Evolutionary conservation across 2,329 filamentous ascomycete species (phyloP), one percentile per base, ranked within the genome.

Genomic region (Cladosporium austrohemisphaericum): DNA sequence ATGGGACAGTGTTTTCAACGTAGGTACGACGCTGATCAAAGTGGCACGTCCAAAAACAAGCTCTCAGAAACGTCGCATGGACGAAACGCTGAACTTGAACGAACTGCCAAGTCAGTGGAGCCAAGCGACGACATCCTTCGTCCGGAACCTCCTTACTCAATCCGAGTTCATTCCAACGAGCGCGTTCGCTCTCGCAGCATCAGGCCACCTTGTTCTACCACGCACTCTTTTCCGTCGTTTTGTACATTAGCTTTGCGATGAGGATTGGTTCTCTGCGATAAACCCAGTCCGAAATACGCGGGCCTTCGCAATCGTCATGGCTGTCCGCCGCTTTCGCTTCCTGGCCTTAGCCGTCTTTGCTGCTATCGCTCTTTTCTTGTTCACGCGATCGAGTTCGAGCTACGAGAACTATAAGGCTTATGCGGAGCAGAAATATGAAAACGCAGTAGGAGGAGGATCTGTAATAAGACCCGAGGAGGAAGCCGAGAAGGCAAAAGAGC

Each of bases 271-370:
- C n/a, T 11, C 22, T n/a, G n/a, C 41, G 20, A 16, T 45, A 28
- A 45, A 45, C 16, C 40, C 40, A 33, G 13, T 10, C 2, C 25
- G 14, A 29, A 31, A 31, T 18, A 10, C 11, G 11, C 38, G 25
- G 38, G 10, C 19, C 23, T 10, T 11, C 6, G 25, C 35, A 16
- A 16, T 18, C 35, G 22, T 11, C 25, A 61, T 61, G 59, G 52
- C 55, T 19, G 58, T 56, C 29, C 55, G 59, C 32, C 55, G 60
- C 31, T 53, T 57, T 16, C 54, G 60, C 13, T 50, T 59, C 37
- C 40, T 62, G 52, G 58, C 56, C 19, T 47, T 62, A 5, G 55
- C 53, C 11, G 54, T 57, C 38, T 60, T 59, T 50, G 52, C 54
- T 28, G 47, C 55, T 32, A 55, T 56, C 33, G 55, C 58, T 26